Evolutionary conservation across 176 grass and related monocot genomes (phyloP).

Genomic region (Triticum timopheevii): DNA sequence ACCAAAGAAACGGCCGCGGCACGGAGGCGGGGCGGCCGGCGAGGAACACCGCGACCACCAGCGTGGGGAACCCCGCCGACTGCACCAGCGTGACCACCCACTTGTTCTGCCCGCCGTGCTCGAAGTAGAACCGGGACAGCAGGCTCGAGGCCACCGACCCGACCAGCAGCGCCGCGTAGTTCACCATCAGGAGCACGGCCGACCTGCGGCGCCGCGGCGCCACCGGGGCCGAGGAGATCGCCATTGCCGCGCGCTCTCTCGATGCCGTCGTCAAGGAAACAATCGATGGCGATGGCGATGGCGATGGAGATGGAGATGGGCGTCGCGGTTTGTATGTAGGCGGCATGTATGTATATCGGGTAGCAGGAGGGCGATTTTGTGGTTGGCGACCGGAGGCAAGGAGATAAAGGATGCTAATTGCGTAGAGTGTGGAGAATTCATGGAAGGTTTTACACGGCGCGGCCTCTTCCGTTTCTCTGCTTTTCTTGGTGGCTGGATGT

Average conservation of each 20-base stretch:
- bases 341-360: not conserved
- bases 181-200: conserved; percentile 46
- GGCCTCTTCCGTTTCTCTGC: not conserved
- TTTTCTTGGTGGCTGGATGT: not conserved
- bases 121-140: conserved; percentile 85
- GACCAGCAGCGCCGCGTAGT: conserved; percentile 66
- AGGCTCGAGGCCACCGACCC: conserved; percentile 79
- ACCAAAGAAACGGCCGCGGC: conserved; percentile 43
- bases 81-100: conserved; percentile 88
- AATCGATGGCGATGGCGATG: not conserved
- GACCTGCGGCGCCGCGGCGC: not conserved
- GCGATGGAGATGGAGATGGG: not conserved
- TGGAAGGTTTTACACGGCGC: not conserved
- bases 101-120: conserved; percentile 62
- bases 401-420: not conserved
- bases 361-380: not conserved
- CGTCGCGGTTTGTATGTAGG: not conserved
- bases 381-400: not conserved
- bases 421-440: not conserved
- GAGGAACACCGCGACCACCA: conserved; percentile 33
- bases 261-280: not conserved
- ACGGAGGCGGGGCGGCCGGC: not conserved
- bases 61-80: conserved; percentile 82
- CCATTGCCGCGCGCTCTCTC: not conserved
- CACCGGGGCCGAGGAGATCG: not conserved